A percentile compares a stretch with the other conserved stretches of the same genome.
Conservation (phyloP, 1,139 yeast species). For the Hansenula sp. region DNA sequence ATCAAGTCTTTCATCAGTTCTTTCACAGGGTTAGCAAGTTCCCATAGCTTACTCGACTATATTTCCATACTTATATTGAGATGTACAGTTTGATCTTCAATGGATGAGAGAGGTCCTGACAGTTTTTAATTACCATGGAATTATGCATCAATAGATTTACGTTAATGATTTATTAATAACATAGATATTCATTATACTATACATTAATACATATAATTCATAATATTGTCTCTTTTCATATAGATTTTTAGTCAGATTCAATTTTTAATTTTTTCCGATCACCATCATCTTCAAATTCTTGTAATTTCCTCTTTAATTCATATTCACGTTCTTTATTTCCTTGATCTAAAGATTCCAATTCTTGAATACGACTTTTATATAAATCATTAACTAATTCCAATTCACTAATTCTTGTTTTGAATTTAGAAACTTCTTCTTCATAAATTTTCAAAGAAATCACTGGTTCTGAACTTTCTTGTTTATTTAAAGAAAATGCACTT, state of each 20-base stretch:
- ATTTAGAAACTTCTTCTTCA: conserved; percentile 45
- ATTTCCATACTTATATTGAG: no score
- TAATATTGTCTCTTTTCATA: no score
- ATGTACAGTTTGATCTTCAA: no score
- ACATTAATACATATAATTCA: no score
- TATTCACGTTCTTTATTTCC: conserved; percentile 50
- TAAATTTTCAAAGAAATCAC: neutral
- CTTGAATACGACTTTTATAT: conserved; percentile 75
- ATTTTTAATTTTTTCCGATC: neutral
- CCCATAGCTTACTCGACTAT: no score
- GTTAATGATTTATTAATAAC: no score
- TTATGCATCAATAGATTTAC: no score
- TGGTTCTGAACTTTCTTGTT: conserved; percentile 1
- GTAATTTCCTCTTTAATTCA: conserved; percentile 11
- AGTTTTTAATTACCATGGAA: no score
- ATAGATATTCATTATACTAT: no score
- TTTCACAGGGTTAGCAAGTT: no score
- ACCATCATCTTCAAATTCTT: conserved; percentile 5
- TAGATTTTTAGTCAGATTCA: neutral
- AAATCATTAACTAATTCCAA: conserved; percentile 86
- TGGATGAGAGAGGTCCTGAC: no score
- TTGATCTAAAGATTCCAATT: conserved; percentile 70
- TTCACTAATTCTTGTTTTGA: conserved; percentile 81
- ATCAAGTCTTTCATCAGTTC: no score
- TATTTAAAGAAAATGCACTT: conserved; percentile 19